These are phyloP conservation scores for Salvia sclarea DNA, from an alignment of 305 asterid genomes.

Conservation along the genomic window DNA sequence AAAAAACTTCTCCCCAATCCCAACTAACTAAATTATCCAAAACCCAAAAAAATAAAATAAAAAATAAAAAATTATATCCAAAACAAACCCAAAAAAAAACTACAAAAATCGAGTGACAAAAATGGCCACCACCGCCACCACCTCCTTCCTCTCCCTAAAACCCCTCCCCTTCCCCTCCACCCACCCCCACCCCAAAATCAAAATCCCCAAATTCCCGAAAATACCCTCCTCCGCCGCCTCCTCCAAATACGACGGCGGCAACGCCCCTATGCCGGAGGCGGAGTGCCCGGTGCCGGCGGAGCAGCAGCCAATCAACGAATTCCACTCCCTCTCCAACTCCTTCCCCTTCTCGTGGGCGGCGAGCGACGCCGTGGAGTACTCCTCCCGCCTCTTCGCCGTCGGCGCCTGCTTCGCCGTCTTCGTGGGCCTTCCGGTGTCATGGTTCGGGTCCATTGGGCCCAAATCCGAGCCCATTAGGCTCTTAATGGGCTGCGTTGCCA, in stretches of 20 bases:
- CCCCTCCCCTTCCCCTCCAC: slow-evolving; percentile 36
- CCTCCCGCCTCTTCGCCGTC: slow-evolving; percentile 54
- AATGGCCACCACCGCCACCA: slow-evolving; percentile 40
- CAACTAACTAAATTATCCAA: slow-evolving; percentile 18
- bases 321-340: slow-evolving; percentile 64
- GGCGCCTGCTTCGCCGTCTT: slow-evolving; percentile 67
- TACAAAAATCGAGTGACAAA: background rate
- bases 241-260: slow-evolving; percentile 51
- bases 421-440: slow-evolving; percentile 83
- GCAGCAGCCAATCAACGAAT: slow-evolving; percentile 90
- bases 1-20: background rate
- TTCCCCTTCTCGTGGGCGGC: slow-evolving; percentile 93
- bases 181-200: slow-evolving; percentile 22
- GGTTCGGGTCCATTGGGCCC: slow-evolving; percentile 73
- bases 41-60: background rate
- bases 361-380: slow-evolving; percentile 56
- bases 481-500: slow-evolving; percentile 50
- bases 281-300: slow-evolving; percentile 85
- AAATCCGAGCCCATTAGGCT: slow-evolving; percentile 57
- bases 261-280: slow-evolving; percentile 51
- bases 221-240: slow-evolving; percentile 57
- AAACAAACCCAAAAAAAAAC: no score
- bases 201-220: slow-evolving; percentile 38
- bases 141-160: slow-evolving; percentile 40
- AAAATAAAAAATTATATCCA: no score